Evolutionary conservation across 768 basidiomycete species (phyloP).

Genomic region (Trametes maxima): DNA sequence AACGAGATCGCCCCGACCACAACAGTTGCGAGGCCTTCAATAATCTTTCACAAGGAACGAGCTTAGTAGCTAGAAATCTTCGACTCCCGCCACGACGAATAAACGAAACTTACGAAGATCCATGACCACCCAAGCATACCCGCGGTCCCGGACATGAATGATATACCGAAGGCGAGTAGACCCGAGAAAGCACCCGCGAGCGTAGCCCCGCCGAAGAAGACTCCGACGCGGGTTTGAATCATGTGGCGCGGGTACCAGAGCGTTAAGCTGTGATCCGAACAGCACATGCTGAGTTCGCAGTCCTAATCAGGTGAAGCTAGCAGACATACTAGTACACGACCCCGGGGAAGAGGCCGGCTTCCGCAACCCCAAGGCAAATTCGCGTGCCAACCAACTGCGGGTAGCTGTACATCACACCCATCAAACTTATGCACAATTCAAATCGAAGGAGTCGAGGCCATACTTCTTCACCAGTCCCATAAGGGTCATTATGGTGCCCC

Average conservation of each 20-base stretch:
- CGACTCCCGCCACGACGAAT: too few relatives aligned
- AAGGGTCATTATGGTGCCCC: conserved; percentile 65
- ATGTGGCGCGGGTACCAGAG: conserved; percentile 32
- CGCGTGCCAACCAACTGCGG: conserved; percentile 62
- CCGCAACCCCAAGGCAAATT: conserved; percentile 61
- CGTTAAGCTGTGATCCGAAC: conserved; percentile 16
- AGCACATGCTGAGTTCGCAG: neutral
- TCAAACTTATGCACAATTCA: too few relatives aligned
- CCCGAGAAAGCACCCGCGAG: conserved; percentile 30
- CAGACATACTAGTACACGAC: conserved; percentile 65
- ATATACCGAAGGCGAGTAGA: conserved; percentile 38
- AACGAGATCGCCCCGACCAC: conserved; percentile 49
- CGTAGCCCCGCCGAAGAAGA: conserved; percentile 32
- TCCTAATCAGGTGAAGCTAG: neutral
- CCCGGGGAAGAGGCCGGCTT: conserved; percentile 73
- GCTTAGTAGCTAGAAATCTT: neutral
- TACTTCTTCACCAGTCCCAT: conserved; percentile 72
- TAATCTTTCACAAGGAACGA: conserved; percentile 44
- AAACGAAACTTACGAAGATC: conserved; percentile 31
- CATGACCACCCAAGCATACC: conserved; percentile 35
- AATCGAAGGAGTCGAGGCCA: neutral
- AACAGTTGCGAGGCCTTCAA: conserved; percentile 66
- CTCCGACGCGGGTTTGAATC: conserved; percentile 29
- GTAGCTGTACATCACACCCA: conserved; percentile 45
- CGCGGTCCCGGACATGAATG: conserved; percentile 35